These are phyloP conservation scores for Penicillium hesseltinei DNA, from an alignment of 2,329 filamentous ascomycete genomes.

Conservation along the genomic window DNA sequence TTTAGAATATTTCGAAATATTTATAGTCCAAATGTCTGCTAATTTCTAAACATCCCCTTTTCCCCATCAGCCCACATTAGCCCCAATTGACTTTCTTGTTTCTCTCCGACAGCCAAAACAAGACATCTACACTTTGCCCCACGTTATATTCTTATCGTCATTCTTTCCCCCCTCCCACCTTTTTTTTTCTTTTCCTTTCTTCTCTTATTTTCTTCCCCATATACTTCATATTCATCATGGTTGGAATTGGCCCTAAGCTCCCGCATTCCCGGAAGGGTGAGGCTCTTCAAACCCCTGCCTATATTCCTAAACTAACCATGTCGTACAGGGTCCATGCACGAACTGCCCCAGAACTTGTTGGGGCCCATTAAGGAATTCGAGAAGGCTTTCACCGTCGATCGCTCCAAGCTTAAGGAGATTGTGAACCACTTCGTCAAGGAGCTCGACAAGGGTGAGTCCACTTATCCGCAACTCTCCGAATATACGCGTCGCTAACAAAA, in stretches of 20 bases:
- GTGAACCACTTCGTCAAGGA: conserved; percentile 86
- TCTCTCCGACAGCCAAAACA: conserved; percentile 26
- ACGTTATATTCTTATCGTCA: conserved; percentile 25
- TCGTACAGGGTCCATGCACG: conserved; percentile 75
- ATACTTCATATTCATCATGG: conserved; percentile 51
- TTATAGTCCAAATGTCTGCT: not conserved
- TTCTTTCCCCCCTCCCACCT: conserved; percentile 13
- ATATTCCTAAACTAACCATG: conserved; percentile 11
- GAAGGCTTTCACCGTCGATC: conserved; percentile 75
- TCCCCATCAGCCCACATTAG: not conserved
- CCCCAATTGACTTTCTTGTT: conserved; percentile 11
- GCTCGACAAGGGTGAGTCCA: conserved; percentile 70
- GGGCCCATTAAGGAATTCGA: conserved; percentile 80
- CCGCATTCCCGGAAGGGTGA: conserved; percentile 71
- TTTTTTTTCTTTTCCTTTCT: conserved; percentile 1
- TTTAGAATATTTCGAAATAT: not conserved
- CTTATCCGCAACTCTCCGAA: not conserved
- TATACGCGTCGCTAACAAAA: conserved; percentile 10
- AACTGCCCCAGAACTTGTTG: conserved; percentile 82
- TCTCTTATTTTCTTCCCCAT: not conserved
- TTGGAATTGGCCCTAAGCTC: conserved; percentile 62
- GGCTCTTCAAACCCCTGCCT: conserved; percentile 35
- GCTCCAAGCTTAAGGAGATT: conserved; percentile 80
- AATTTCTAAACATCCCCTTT: too few relatives aligned
- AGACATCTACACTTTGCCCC: conserved; percentile 23